phyloP scores from a whole-genome alignment of 768 basidiomycete species.

The Agaricus blazei region DNA sequence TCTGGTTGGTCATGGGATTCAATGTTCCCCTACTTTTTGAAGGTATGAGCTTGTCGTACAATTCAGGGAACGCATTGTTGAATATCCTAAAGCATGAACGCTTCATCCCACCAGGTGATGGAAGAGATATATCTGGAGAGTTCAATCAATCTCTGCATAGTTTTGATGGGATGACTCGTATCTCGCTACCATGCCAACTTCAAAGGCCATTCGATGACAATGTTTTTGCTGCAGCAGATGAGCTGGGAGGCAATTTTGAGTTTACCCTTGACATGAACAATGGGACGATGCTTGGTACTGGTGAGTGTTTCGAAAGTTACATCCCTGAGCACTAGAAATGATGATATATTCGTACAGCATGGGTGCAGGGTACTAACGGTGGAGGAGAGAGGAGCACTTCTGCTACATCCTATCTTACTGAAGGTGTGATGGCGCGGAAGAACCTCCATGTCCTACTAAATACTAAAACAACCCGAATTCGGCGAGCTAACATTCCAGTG shows the following conservation, averaged over 20 bases:
- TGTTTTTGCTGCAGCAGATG: constrained; percentile 25
- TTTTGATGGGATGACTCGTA: constrained; percentile 23
- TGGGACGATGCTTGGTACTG: constrained; percentile 24
- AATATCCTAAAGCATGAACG: constrained; percentile 28
- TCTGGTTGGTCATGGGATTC: constrained; percentile 29
- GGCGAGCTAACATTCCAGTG: background rate
- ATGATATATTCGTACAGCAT: constrained; percentile 7
- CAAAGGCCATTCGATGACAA: constrained; percentile 21
- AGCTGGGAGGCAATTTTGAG: constrained; percentile 21
- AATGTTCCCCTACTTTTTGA: constrained; percentile 23
- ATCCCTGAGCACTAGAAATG: background rate
- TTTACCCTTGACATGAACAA: constrained; percentile 24
- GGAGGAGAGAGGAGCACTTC: constrained; percentile 25
- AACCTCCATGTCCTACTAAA: constrained; percentile 28
- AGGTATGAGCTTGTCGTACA: constrained; percentile 13
- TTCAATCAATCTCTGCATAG: constrained; percentile 33
- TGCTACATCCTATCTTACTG: constrained; percentile 23
- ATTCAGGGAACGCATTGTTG: background rate
- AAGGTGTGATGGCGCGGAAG: constrained; percentile 15
- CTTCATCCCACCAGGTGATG: constrained; percentile 28
- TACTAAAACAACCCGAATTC: constrained; percentile 23
- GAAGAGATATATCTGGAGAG: constrained; percentile 31
- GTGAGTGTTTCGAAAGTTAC: constrained; percentile 12
- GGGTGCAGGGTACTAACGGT: constrained; percentile 21
- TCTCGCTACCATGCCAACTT: constrained; percentile 26